Evolutionary conservation across 2,329 filamentous ascomycete species (phyloP).

Genomic region (Fusarium goolgardi): DNA sequence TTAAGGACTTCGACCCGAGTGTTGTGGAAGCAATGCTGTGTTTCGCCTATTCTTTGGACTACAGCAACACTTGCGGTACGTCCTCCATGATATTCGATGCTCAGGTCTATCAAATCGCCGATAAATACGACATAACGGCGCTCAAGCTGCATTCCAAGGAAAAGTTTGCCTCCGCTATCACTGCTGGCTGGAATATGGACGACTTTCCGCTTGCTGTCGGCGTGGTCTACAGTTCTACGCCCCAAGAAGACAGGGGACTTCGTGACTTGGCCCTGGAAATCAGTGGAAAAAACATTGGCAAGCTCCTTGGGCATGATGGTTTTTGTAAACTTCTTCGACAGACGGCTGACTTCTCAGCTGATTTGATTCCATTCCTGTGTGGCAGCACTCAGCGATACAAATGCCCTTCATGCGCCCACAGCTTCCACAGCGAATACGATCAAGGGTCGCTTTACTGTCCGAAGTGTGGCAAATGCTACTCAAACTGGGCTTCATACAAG

Average conservation of each 20-base stretch:
- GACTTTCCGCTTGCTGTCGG: conserved; percentile 2
- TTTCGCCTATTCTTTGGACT: conserved; percentile 21
- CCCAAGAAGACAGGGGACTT: conserved; percentile 6
- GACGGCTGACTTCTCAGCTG: conserved; percentile 2
- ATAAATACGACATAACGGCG: conserved; percentile 3
- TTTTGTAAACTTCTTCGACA: neutral
- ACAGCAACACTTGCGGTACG: neutral
- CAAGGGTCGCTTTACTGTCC: no score
- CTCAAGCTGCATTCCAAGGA: neutral
- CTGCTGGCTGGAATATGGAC: neutral
- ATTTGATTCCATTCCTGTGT: conserved; percentile 3
- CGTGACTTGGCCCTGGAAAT: conserved; percentile 6
- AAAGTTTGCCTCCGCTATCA: neutral
- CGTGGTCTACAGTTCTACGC: neutral
- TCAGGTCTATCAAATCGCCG: conserved; percentile 14
- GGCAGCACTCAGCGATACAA: no score
- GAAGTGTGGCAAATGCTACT: no score
- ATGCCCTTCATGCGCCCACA: no score
- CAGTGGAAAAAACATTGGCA: neutral
- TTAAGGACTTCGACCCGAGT: conserved; percentile 1
- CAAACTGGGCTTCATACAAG: no score
- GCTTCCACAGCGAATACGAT: no score
- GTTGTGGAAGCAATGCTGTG: conserved; percentile 17
- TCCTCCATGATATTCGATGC: conserved; percentile 19
- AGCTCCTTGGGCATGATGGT: fast-evolving